Conservation (phyloP, 768 basidiomycete species). For the Cyathus striatus region DNA sequence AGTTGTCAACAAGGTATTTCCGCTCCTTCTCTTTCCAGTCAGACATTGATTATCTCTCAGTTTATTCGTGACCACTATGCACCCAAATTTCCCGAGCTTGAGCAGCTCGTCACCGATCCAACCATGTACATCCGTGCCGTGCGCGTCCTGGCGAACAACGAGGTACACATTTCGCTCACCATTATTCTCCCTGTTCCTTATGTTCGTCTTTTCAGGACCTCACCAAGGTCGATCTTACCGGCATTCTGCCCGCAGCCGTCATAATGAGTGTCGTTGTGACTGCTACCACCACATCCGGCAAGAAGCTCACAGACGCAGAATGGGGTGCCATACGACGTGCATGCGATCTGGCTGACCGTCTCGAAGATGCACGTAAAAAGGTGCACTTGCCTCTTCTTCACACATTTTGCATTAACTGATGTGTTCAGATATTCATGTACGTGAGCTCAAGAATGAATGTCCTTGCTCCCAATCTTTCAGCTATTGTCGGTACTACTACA, state of each 20-base stretch:
- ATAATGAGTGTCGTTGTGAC: conserved; percentile 97
- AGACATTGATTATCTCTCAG: conserved; percentile 31
- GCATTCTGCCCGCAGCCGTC: conserved; percentile 80
- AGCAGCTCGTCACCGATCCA: conserved; percentile 90
- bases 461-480: conserved; percentile 96
- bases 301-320: conserved; percentile 57
- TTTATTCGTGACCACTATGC: conserved; percentile 98
- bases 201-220: conserved; percentile 53
- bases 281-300: conserved; percentile 85
- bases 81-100: conserved; percentile 92
- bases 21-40: neutral
- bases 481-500: conserved; percentile 97
- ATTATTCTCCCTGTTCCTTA: conserved; percentile 3
- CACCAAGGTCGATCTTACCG: conserved; percentile 77
- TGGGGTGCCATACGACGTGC: conserved; percentile 84
- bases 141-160: conserved; percentile 78
- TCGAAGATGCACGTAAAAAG: conserved; percentile 89
- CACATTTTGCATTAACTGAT: conserved; percentile 3
- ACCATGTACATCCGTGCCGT: conserved; percentile 91
- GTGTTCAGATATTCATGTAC: conserved; percentile 90
- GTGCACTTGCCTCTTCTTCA: conserved; percentile 29
- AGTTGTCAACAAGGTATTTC: conserved; percentile 83
- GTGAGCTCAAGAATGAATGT: conserved; percentile 99
- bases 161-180: conserved; percentile 36
- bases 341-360: conserved; percentile 81